Percentiles rank a stretch among this genome's conserved stretches.
These are phyloP conservation scores for Grosmannia clavigera DNA, from an alignment of 2,329 filamentous ascomycete genomes.

Conservation along the genomic window DNA sequence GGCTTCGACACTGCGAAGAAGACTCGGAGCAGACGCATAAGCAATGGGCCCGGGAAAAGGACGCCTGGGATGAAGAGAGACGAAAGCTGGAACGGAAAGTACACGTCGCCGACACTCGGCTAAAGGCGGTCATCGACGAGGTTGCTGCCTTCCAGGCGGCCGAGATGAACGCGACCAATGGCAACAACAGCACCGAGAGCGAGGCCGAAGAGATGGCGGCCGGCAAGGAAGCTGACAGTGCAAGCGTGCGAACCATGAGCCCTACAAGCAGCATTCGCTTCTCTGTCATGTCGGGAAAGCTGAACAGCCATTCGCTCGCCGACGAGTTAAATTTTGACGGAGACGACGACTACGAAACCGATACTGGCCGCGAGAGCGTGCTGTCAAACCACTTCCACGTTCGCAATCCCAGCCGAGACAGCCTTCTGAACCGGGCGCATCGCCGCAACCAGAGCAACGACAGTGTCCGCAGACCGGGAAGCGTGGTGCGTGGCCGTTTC, in stretches of 20 bases:
- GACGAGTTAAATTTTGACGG: slow-evolving; percentile 84
- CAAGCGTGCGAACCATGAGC: slow-evolving; percentile 63
- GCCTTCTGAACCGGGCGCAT: slow-evolving; percentile 36
- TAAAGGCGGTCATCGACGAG: slow-evolving; percentile 78
- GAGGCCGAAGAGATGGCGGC: slow-evolving; percentile 44
- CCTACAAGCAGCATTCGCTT: slow-evolving; percentile 61
- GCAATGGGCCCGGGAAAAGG: slow-evolving; percentile 74
- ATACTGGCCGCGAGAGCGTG: slow-evolving; percentile 54
- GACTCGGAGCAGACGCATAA: slow-evolving; percentile 67
- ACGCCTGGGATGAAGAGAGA: slow-evolving; percentile 72
- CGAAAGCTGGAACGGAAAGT: slow-evolving; percentile 72
- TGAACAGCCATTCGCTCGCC: slow-evolving; percentile 64
- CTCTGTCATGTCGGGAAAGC: slow-evolving; percentile 39
- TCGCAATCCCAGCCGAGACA: slow-evolving; percentile 46
- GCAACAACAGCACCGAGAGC: slow-evolving; percentile 37
- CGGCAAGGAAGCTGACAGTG: slow-evolving; percentile 53
- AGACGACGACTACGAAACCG: slow-evolving; percentile 59
- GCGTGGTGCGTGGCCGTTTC: slow-evolving; percentile 39
- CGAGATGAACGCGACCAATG: slow-evolving; percentile 26
- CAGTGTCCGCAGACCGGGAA: slow-evolving; percentile 42
- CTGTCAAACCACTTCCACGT: slow-evolving; percentile 38
- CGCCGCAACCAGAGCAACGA: slow-evolving; percentile 46
- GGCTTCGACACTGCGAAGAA: slow-evolving; percentile 66
- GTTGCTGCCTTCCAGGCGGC: slow-evolving; percentile 57
- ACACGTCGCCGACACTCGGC: slow-evolving; percentile 76